Evolutionary conservation across 331 rosid species (phyloP).

Genomic region (Erythrophleum ivorense): DNA sequence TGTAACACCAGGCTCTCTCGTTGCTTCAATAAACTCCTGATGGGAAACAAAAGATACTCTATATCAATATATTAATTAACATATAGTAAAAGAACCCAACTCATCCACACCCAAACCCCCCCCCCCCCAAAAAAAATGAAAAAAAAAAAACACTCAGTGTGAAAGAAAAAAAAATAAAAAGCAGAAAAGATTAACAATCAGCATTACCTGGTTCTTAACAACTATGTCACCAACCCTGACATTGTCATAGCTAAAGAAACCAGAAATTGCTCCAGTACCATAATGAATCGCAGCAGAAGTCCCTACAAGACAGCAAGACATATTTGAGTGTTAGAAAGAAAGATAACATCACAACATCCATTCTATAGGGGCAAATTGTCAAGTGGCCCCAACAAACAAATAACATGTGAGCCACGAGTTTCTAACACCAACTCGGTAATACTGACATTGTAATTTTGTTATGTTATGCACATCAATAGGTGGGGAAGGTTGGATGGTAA

Average conservation of each 20-base stretch:
- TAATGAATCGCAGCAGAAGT: conserved; percentile 78
- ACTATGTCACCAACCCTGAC: conserved; percentile 66
- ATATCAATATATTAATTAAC: conserved; percentile 18
- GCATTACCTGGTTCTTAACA: conserved; percentile 73
- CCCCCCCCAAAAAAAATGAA: not conserved
- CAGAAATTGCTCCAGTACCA: conserved; percentile 78
- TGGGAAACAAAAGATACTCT: conserved; percentile 7
- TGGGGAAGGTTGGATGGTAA: not conserved
- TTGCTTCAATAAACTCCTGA: conserved; percentile 90
- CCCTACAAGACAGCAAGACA: conserved; percentile 52
- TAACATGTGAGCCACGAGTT: not conserved
- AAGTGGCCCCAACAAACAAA: not conserved
- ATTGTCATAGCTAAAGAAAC: conserved; percentile 78
- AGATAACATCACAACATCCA: conserved; percentile 1
- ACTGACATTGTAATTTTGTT: not conserved
- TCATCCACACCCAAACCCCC: not conserved
- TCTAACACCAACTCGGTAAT: not conserved
- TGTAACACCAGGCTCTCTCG: conserved; percentile 66
- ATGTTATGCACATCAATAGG: not conserved
- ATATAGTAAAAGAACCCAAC: not conserved
- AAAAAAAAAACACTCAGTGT: no score
- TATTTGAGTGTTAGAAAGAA: not conserved
- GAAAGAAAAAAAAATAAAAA: conserved; percentile 3
- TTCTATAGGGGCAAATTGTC: not conserved
- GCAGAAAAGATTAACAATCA: not conserved